Base-by-base conservation (phyloP, 2,329 filamentous ascomycete genomes). In the Dothistroma septosporum region DNA sequence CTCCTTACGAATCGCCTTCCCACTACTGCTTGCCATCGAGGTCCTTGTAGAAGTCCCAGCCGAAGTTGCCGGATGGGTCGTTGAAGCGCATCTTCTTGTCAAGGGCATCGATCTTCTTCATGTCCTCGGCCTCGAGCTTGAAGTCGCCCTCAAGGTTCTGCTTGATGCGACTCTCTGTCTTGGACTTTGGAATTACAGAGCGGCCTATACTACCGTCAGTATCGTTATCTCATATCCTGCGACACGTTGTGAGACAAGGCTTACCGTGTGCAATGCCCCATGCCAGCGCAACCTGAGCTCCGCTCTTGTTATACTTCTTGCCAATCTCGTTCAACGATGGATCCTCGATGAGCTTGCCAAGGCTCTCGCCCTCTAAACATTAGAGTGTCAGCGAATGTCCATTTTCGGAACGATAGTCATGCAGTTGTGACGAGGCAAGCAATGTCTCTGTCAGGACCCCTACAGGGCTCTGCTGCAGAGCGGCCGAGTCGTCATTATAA, bases 1-100 rank as follows among this genome's bases (percentile, higher is more conserved):
- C 53, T 19, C 8, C 21, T 19, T 24, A 19, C 53, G 1, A 41
- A 21, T 55, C 35, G 19, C 22, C 12, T 5, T 5, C 31, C 14
- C 14, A 44, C 32, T 56, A 56, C 54, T 56, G 54, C 54, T 56
- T 53, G 22, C 57, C 57, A 32, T 59, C 57, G 24, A 59, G 57
- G 53, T 55, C 84, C 1, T 70, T 66, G 65, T 84, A 87, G 65
- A 86, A 85, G 8, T 83, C 75, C 72, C 80, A 84, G 2, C 83
- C 80, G 74, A 87, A 87, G 22, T 74, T 76, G 7, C 69, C 74
- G 48, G 78, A 82, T 4, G 83, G 79, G 69, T 87, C 84, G 59
- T 87, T 87, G 69, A 87, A 87, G 47, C 85, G 76, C 65, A 85
- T 50, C 73, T 86, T 86, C 75, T 82, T 85, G 69, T 88, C 84